Evolutionary conservation across 257 asterid genomes (phyloP), one percentile per base, ranked within the genome.

Genomic region (Echium plantagineum): DNA sequence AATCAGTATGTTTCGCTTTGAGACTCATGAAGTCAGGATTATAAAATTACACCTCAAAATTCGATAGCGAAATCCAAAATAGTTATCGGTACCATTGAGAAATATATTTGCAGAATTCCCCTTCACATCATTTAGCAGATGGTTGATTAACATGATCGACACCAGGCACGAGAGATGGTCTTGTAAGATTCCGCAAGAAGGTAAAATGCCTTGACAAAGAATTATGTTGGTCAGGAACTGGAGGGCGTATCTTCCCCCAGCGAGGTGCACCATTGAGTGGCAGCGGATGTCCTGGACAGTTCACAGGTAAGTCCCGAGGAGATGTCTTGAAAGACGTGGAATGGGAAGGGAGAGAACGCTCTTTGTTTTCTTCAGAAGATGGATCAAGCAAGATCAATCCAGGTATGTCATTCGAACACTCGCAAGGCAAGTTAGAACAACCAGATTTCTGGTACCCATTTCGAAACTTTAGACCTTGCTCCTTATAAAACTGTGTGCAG

Each of bases 301-400:
- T n/a, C 55, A 48, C 60, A 12, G 42, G 62, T 51, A 31, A 60
- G 47, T 6, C 60, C 56, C 60, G 62, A 22, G 61, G 35, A 28
- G 52, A 30, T 64, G 62, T n/a, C 57, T 42, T 30, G 7, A 47
- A 19, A 17, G 31, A 46, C 24, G 6, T 56, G 21, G 38, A 26
- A 6, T 12, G 32, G 15, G 60, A 20, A 42, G 18, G 22, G 19
- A 13, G 47, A 52, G 63, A 58, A 58, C 61, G 69, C 19, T 26
- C 58, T 31, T 52, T 64, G 15, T 18, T 51, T 59, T 20, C 59
- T 53, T 18, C 49, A 22, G 55, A 7, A 16, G 66, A 13, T 51
- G 55, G 49, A 16, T 18, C 63, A 15, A 42, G 59, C 52, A 72
- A 75, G 15, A 67, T 51, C 79, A 69, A 70, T 70, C 66, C 75